These are phyloP conservation scores for Xanthoconium stramineum DNA, from an alignment of 768 basidiomycete species.

Conservation along the genomic window DNA sequence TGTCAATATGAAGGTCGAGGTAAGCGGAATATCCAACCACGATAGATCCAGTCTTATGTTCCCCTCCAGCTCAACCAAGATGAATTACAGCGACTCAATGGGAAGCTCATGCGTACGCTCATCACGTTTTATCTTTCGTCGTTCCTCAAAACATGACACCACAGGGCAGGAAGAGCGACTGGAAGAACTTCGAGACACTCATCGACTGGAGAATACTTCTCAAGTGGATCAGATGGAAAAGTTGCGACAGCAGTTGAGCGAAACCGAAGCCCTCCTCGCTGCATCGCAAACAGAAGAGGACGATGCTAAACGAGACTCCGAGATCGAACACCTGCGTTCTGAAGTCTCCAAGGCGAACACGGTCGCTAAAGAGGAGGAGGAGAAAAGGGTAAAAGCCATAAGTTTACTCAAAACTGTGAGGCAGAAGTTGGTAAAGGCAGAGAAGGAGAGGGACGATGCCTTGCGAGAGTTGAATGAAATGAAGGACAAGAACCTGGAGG, in stretches of 20 bases:
- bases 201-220: conserved; percentile 75
- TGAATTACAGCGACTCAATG: conserved; percentile 75
- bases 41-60: neutral
- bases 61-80: conserved; percentile 57
- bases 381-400: conserved; percentile 94
- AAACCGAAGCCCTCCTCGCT: conserved; percentile 66
- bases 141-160: conserved; percentile 4
- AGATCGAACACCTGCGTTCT: conserved; percentile 55
- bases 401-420: conserved; percentile 92
- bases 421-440: conserved; percentile 93
- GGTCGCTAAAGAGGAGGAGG: conserved; percentile 88
- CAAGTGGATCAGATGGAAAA: conserved; percentile 71
- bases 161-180: conserved; percentile 82
- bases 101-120: conserved; percentile 66
- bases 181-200: conserved; percentile 82
- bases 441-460: conserved; percentile 87
- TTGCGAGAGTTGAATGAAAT: conserved; percentile 51
- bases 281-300: conserved; percentile 56
- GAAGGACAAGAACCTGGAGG: conserved; percentile 53
- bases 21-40: conserved; percentile 31
- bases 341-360: conserved; percentile 63
- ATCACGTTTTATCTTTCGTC: neutral
- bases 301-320: conserved; percentile 46
- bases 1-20: conserved; percentile 66
- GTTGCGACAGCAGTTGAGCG: conserved; percentile 62